Evolutionary conservation across 1,284 basidiomycete genomes (phyloP), one percentile per base, ranked within the genome.

Genomic region (Anthracocystis panici-leucophaei): DNA sequence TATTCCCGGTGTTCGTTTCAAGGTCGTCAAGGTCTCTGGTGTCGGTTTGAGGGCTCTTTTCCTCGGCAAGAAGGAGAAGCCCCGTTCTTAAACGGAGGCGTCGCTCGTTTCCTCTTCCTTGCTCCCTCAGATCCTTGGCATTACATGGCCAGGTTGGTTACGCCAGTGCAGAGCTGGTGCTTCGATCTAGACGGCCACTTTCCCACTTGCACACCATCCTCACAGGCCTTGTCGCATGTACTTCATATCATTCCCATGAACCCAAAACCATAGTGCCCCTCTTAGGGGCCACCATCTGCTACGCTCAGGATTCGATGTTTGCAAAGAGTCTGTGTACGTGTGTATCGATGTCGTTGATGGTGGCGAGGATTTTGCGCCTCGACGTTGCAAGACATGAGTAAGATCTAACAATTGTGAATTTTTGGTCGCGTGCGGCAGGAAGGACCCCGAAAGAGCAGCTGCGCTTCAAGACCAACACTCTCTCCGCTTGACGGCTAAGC

Each of bases 1-100:
- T 92, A 89, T 89, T 77, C 88, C 88, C 76, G 88, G 88, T 88
- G 94, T 99, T 80, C 94, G 97, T 81, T 99, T 98, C 93, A 99
- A 99, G 89, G 92, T 98, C 83, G 97, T 99, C 85, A 99, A 99
- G 90, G 96, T 98, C 56, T 97, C 97, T 62, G 97, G 97, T 88
- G 97, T 99, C 82, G 96, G 96, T 90, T 91, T 99, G 11, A 57
- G 66, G 14, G 83, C 83, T 20, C 63, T 85, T 18, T 85, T 85
- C 79, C 62, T 48, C 49, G 67, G 70, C 53, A 77, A 79, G 68
- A 82, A 82, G 75, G 81, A 84, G 66, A 84, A 84, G 78, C 80
- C 80, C 46, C 81, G 82, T 70, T 82, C 79, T 46, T 82, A 82
- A 75, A 71, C 41, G 60, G 21, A 20, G 33, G 41, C 23, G 51